Evolutionary conservation across 345 rosid genomes (phyloP).

Genomic region (Crucihimalaya himalaica): DNA sequence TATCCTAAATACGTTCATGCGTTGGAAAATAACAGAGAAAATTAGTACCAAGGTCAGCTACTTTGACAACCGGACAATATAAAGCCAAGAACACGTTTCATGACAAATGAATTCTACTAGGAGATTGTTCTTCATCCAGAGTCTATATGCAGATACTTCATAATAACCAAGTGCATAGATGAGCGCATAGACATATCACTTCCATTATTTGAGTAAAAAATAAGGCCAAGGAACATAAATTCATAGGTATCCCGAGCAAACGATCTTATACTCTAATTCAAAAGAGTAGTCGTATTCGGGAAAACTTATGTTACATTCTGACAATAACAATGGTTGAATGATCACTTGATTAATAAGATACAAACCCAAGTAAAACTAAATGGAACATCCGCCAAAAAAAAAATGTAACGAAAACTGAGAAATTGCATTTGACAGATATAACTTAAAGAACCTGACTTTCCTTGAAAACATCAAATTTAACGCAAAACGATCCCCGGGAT

Average conservation of each 20-base stretch:
- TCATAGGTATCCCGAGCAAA: background rate
- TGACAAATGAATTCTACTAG: background rate
- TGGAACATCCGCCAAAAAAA: constrained; percentile 7
- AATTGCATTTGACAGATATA: constrained; percentile 13
- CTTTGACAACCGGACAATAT: background rate
- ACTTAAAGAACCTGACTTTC: constrained; percentile 31
- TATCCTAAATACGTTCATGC: constrained; percentile 6
- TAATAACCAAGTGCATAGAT: constrained; percentile 1
- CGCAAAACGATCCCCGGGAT: background rate
- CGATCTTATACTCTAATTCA: background rate
- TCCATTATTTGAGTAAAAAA: background rate
- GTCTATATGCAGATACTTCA: background rate
- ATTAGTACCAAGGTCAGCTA: background rate
- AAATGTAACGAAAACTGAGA: constrained; percentile 5
- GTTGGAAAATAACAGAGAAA: background rate
- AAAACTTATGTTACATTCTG: constrained; percentile 18
- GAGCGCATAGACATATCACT: background rate
- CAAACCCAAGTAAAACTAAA: constrained; percentile 1
- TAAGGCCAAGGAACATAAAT: background rate
- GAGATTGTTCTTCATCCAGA: background rate
- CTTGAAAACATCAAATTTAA: constrained; percentile 14
- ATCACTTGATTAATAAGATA: constrained; percentile 21
- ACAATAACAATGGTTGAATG: constrained; percentile 12
- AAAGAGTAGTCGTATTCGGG: background rate
- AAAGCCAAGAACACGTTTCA: background rate